phyloP scores from a whole-genome alignment of 495 filamentous ascomycete species.

The Immersiella caudata region DNA sequence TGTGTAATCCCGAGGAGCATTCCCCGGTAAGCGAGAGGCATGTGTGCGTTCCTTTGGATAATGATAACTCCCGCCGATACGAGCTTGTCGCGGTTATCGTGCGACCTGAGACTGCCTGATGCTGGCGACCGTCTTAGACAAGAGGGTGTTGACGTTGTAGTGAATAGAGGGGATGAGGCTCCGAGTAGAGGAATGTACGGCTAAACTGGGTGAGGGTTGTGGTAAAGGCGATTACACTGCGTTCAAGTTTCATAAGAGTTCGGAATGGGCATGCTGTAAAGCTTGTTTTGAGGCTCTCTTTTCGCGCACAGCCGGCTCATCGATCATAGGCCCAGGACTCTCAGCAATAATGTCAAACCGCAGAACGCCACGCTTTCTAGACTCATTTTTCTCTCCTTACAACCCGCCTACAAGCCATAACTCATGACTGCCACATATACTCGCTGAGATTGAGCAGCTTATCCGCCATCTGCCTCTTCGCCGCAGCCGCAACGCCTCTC shows the following conservation, averaged over 20 bases:
- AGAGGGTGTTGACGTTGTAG: neutral
- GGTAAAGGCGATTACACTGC: no score
- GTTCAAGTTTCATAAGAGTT: neutral
- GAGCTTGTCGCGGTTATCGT: neutral
- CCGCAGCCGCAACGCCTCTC: slow-evolving; percentile 71
- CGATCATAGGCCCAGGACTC: neutral
- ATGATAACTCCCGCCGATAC: neutral
- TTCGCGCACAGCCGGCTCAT: no score
- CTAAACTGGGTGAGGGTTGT: no score
- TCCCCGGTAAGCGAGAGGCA: neutral
- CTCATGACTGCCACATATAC: slow-evolving; percentile 68
- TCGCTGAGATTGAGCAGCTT: slow-evolving; percentile 75
- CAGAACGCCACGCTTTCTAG: slow-evolving; percentile 12
- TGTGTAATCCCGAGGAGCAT: neutral
- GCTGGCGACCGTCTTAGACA: neutral
- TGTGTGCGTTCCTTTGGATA: neutral
- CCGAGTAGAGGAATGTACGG: no score
- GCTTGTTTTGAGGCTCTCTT: no score
- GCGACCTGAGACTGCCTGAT: neutral
- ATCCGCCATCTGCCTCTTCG: slow-evolving; percentile 75
- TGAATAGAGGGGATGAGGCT: neutral
- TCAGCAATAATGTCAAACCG: neutral
- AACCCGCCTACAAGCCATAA: no score
- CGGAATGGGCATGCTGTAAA: neutral
- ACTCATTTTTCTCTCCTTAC: neutral